Evolutionary conservation across 2,329 filamentous ascomycete genomes (phyloP).

Genomic region (Blastomyces parvus): DNA sequence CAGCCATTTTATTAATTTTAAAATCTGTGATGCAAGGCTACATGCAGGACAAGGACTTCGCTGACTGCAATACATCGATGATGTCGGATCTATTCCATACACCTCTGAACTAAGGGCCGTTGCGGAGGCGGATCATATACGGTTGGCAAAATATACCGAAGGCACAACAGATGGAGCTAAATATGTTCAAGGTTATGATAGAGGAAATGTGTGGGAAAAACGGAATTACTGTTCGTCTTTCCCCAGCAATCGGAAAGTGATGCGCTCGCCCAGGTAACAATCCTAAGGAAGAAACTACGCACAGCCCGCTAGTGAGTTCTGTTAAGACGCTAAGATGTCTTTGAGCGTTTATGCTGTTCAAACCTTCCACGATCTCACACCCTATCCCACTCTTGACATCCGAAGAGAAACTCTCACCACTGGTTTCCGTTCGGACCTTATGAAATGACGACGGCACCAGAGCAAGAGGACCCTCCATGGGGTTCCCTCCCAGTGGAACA

Average conservation of each 20-base stretch:
- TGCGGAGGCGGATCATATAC: neutral
- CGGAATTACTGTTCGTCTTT: neutral
- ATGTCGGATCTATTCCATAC: neutral
- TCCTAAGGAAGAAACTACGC: no score
- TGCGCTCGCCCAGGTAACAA: no score
- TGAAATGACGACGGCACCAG: neutral
- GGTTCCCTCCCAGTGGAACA: neutral
- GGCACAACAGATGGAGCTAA: neutral
- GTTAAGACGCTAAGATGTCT: no score
- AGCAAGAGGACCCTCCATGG: neutral
- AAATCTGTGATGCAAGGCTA: neutral
- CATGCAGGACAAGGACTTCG: neutral
- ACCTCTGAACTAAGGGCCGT: no score
- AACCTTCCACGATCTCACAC: neutral
- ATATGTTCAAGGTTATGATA: neutral
- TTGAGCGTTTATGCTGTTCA: neutral
- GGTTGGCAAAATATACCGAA: neutral
- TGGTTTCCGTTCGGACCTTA: neutral
- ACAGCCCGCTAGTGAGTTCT: no score
- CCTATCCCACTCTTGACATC: neutral
- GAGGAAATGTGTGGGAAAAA: no score
- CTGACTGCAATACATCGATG: neutral
- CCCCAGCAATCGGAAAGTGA: no score
- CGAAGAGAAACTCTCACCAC: neutral
- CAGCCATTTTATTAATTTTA: neutral